A percentile compares a stretch with the other conserved stretches of the same genome.
Conservation (phyloP, 2,329 filamentous ascomycete genomes). For the Akanthomyces lecanii region DNA sequence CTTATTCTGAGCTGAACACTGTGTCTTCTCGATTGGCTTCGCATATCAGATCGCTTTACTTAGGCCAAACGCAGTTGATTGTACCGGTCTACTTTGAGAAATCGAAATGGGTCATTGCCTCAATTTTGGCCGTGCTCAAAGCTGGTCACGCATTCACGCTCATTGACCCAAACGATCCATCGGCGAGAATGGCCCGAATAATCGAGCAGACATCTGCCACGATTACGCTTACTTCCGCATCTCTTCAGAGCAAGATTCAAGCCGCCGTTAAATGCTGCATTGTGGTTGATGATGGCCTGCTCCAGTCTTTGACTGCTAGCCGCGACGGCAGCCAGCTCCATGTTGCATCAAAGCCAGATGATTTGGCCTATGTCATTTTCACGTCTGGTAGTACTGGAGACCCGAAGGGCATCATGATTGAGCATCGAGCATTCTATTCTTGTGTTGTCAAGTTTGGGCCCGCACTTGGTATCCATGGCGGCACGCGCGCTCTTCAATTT, state of each 20-base stretch:
- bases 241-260: neutral
- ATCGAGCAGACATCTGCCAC: neutral
- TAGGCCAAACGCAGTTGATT: slow-evolving; percentile 6
- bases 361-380: slow-evolving; percentile 22
- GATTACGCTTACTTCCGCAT: neutral
- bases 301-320: neutral
- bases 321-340: neutral
- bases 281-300: neutral
- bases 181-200: neutral
- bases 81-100: slow-evolving; percentile 18
- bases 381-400: slow-evolving; percentile 12
- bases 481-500: slow-evolving; percentile 19
- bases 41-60: slow-evolving; percentile 1
- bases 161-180: neutral
- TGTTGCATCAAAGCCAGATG: neutral
- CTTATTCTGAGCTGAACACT: slow-evolving; percentile 19
- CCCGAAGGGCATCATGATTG: slow-evolving; percentile 24
- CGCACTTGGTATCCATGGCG: slow-evolving; percentile 16
- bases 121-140: neutral
- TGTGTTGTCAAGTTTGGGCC: slow-evolving; percentile 20
- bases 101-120: neutral
- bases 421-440: slow-evolving; percentile 19
- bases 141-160: neutral
- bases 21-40: slow-evolving; percentile 11
- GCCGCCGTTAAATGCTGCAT: neutral